phyloP scores from a whole-genome alignment of 805 yeast species.

The Pichia nakasei region DNA sequence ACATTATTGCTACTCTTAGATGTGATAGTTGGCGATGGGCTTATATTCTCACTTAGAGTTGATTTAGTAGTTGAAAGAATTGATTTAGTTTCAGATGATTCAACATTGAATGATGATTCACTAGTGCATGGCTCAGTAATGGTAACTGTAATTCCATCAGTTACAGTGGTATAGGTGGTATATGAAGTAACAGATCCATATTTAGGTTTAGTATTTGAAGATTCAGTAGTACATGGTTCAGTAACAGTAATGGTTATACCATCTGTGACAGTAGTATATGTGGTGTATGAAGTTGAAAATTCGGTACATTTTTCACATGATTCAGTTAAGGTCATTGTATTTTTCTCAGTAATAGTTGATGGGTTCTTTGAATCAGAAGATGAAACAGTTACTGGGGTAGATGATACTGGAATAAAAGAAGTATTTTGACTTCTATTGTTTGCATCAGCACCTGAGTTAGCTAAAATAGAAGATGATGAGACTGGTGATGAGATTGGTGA shows the following conservation, averaged over 20 bases:
- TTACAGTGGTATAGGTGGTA: slow-evolving; percentile 9
- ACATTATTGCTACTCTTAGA: background rate
- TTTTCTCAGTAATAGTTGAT: background rate
- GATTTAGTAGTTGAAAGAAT: background rate
- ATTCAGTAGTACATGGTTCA: slow-evolving; percentile 4
- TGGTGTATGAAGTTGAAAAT: slow-evolving; percentile 3
- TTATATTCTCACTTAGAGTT: background rate
- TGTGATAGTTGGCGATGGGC: background rate
- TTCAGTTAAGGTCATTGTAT: background rate
- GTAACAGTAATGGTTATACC: slow-evolving; percentile 6
- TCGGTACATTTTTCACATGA: slow-evolving; percentile 4
- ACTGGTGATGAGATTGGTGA: background rate
- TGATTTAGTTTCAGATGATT: background rate
- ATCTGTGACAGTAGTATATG: slow-evolving; percentile 8
- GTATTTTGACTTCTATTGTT: background rate
- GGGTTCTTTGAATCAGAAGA: background rate
- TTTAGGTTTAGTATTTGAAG: background rate
- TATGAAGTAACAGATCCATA: slow-evolving; percentile 1
- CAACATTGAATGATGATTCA: too few species aligned
- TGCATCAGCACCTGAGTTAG: background rate
- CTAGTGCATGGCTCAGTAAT: slow-evolving; percentile 5
- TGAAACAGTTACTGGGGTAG: too few species aligned
- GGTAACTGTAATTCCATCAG: slow-evolving; percentile 6
- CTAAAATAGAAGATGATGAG: background rate
- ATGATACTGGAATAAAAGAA: too few species aligned